These are phyloP conservation scores for Leishmania braziliensis DNA, from an alignment of 208 protist species.

Conservation along the genomic window DNA sequence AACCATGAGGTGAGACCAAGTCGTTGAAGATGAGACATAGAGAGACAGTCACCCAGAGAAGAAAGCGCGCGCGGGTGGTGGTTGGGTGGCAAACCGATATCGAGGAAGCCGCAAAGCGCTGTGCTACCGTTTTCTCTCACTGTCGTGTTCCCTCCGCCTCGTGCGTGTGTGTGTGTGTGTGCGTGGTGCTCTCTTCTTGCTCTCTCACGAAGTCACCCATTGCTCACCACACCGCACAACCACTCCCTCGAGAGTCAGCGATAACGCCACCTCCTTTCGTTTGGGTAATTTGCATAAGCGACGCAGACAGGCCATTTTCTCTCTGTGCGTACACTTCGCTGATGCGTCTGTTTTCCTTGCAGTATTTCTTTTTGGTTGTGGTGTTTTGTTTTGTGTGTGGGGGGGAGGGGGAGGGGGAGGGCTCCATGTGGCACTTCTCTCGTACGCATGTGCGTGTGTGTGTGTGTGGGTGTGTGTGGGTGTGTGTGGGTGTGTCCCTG, in stretches of 20 bases:
- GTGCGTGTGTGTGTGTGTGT: background rate
- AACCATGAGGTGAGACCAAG: background rate
- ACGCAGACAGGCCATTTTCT: background rate
- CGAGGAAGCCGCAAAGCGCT: no score
- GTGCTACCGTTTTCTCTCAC: background rate
- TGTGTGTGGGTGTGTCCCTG: background rate
- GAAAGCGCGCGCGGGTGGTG: background rate
- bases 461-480: no score
- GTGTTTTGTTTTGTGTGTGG: background rate
- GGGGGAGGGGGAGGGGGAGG: no score
- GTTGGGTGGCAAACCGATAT: no score
- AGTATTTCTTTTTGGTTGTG: slow-evolving; percentile 3
- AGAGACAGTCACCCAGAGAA: background rate
- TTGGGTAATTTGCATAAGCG: background rate
- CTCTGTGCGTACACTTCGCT: background rate
- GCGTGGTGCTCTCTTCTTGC: background rate
- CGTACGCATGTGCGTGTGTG: no score
- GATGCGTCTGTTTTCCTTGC: background rate
- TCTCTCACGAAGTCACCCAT: background rate
- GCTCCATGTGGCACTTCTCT: no score
- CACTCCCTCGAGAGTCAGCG: no score
- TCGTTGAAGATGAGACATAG: background rate
- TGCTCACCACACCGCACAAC: background rate
- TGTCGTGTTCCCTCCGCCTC: background rate
- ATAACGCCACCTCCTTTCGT: background rate